Evolutionary conservation across 2,329 filamentous ascomycete genomes (phyloP), one percentile per base, ranked within the genome.

Genomic region (Xylaria sp.): DNA sequence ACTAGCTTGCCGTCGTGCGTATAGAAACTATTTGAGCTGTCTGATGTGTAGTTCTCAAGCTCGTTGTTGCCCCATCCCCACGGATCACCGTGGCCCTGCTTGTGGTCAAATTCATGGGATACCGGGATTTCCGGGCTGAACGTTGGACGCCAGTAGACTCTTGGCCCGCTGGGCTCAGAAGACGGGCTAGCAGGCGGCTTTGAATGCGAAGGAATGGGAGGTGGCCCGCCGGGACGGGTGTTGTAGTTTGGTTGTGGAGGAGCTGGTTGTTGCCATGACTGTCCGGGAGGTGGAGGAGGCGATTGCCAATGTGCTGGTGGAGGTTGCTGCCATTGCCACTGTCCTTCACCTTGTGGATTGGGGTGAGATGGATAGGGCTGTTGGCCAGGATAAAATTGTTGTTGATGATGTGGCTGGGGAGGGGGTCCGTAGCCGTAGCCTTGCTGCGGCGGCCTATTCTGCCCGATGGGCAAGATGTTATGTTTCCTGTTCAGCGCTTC

Each of bases 61-160:
- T 88, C 85, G 63, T 85, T 82, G 70, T 88, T 88, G 21, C 85
- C 85, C 85, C 85, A 88, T 38, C 85, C 85, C 69, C 85, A 80
- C n/a, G 79, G 80, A 3, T 71, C 65, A 28, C 85, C 85, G 35
- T 81, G 82, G 28, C 82, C 80, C 49, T 83, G 77, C 71, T 86
- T 84, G 31, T 83, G 80, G 4, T 83, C 76, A 76, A 86, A 88
- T 65, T 86, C 80, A 2, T 76, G 73, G 0, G 77, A 77, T 2
- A 87, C 77, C 0, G 82, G 78, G 2, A 77, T 75, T 14, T 77
- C 73, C 0, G 82, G 78, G 28, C 77, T 72, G 68, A 87, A 85
- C 7, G 76, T 77, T 0, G 84, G 80, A 61, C 78, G 79, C 84
- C 84, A 87, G 73, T 87, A 87, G 2, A 76, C 66, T 31, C 64